phyloP scores from a whole-genome alignment of 2,329 filamentous ascomycete genomes.

The Hypoxylon sp. region DNA sequence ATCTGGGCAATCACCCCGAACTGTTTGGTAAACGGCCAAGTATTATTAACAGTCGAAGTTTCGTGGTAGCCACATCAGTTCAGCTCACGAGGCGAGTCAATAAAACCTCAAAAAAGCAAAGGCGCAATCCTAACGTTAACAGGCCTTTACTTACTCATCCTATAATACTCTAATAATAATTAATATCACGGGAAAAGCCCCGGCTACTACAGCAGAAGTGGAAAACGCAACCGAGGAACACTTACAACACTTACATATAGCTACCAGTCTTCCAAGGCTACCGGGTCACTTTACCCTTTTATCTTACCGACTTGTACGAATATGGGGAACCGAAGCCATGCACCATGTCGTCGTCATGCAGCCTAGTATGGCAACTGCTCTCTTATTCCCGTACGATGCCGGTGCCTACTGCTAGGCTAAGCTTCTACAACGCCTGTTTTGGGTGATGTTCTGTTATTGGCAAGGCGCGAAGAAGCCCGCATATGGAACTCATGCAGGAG shows the following conservation, averaged over 20 bases:
- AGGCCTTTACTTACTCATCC: not conserved
- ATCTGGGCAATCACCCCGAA: slow-evolving; percentile 7
- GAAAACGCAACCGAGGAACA: slow-evolving; percentile 15
- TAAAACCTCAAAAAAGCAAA: not conserved
- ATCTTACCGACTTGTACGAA: slow-evolving; percentile 32
- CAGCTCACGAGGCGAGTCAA: slow-evolving; percentile 20
- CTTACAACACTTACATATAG: slow-evolving; percentile 6
- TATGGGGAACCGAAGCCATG: slow-evolving; percentile 11
- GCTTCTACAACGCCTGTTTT: slow-evolving; percentile 14
- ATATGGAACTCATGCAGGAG: slow-evolving; percentile 16
- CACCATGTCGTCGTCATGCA: slow-evolving; percentile 33
- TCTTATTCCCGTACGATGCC: slow-evolving; percentile 31
- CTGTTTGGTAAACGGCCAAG: slow-evolving; percentile 4
- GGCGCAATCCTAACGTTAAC: slow-evolving; percentile 7
- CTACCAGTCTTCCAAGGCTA: slow-evolving; percentile 12
- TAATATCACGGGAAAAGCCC: slow-evolving; percentile 1
- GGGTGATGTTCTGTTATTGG: slow-evolving; percentile 18
- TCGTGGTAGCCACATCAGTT: slow-evolving; percentile 10
- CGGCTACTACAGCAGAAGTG: not conserved
- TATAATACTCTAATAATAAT: not conserved
- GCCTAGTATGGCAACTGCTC: slow-evolving; percentile 16
- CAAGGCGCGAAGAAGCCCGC: slow-evolving; percentile 2
- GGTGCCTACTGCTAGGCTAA: slow-evolving; percentile 10
- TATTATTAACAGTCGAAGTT: slow-evolving; percentile 5
- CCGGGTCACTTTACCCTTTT: slow-evolving; percentile 35